Evolutionary conservation across 495 filamentous ascomycete species (phyloP), one percentile per base, ranked within the genome.

Genomic region (Trichoderma virens): DNA sequence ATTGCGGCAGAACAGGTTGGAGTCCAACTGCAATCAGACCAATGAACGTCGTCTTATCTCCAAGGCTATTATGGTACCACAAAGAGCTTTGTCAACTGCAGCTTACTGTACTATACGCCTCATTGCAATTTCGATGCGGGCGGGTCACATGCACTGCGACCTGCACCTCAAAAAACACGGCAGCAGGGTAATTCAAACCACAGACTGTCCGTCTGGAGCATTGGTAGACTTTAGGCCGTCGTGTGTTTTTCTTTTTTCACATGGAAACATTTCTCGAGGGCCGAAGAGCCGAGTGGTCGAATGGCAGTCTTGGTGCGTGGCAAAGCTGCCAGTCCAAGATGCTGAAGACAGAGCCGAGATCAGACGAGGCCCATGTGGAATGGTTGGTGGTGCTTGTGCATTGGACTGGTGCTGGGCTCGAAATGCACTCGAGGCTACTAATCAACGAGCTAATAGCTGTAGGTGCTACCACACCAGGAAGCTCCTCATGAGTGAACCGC

Each of bases 31-130:
- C 51, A 8, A 56, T 13, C 6, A 30, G 51, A n/a, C 51, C 51
- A 56, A 56, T 56, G n/a, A 30, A 23, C 13, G 5, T 7, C 9
- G 25, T 9, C 51, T 56, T 18, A 56, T 14, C 9, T 13, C 8
- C 51, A 56, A 56, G 20, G 51, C 51, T 56, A 56, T 30, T 56
- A 56, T 56, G 51, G 51, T 56, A 27, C 8, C 51, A 56, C 51
- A 56, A 23, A 30, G 3, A 56, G 8, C 25, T 5, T 45, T 56
- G 27, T 56, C 23, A 23, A 56, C 23, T 56, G 51, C 51, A 56
- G 51, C 51, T 56, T 56, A 56, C 16, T 28, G 7, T 14, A 7
- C 45, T 11, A 18, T 16, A 16, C 11, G 38, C n/a, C 38, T 41
- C 38, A 41, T 41, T 41, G n/a, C 45, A 1, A 8, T 51, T 51